Conservation (phyloP, 2,329 filamentous ascomycete genomes). For the Hymenoscyphus linearis region DNA sequence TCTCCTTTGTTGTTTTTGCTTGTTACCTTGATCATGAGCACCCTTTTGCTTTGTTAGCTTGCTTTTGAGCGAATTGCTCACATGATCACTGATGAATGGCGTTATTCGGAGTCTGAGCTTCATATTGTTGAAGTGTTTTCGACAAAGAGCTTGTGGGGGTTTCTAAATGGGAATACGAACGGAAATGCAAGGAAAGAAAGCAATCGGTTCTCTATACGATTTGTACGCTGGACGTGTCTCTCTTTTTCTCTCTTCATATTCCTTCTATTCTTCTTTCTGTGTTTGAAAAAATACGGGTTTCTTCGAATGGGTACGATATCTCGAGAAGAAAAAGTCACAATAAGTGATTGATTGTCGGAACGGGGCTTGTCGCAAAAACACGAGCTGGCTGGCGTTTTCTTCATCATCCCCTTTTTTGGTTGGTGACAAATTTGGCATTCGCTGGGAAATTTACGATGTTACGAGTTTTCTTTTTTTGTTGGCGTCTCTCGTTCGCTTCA, state of each 20-base stretch:
- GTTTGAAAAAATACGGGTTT: background rate
- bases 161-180: constrained; percentile 3
- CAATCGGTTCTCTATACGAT: constrained; percentile 4
- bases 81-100: constrained; percentile 12
- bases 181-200: constrained; percentile 1
- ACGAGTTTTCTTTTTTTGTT: background rate
- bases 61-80: background rate
- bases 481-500: background rate
- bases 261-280: constrained; percentile 9
- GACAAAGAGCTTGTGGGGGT: background rate
- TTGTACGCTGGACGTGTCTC: constrained; percentile 27
- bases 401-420: background rate
- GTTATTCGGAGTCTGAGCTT: constrained; percentile 8
- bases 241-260: background rate
- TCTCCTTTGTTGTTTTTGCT: constrained; percentile 1
- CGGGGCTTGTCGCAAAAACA: background rate
- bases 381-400: background rate
- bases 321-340: background rate
- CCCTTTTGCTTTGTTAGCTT: background rate
- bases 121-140: background rate
- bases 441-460: background rate
- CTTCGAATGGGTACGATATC: background rate
- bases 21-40: constrained; percentile 1
- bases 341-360: background rate
- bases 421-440: background rate